phyloP scores from a whole-genome alignment of 257 asterid genomes.

The Nicotiana paniculata region DNA sequence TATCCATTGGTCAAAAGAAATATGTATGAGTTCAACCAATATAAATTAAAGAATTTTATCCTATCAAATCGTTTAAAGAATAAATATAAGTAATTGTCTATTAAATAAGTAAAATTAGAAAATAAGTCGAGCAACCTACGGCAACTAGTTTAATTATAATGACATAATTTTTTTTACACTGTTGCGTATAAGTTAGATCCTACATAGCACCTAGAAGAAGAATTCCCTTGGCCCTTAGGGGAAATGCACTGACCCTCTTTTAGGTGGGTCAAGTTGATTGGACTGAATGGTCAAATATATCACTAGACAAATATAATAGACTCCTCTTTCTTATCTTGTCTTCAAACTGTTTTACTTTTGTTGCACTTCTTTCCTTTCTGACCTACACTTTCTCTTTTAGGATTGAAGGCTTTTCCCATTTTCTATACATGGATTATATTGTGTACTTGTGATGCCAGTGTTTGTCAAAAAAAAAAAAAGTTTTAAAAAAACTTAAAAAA shows the following conservation, averaged over 20 bases:
- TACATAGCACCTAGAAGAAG: slow-evolving; percentile 20
- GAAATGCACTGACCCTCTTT: slow-evolving; percentile 19
- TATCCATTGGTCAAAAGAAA: too few relatives aligned
- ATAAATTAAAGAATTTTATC: too few relatives aligned
- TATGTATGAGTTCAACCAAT: too few relatives aligned
- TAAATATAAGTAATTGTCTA: too few relatives aligned
- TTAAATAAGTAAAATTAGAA: too few relatives aligned
- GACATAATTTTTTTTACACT: too few relatives aligned
- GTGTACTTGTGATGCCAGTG: slow-evolving; percentile 9
- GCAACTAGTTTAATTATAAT: too few relatives aligned
- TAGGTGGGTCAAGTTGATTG: slow-evolving; percentile 48
- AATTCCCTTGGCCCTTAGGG: slow-evolving; percentile 26
- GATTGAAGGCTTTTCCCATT: not conserved
- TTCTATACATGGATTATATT: slow-evolving; percentile 31
- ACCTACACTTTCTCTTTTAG: slow-evolving; percentile 9
- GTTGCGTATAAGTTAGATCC: too few relatives aligned
- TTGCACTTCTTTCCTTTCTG: slow-evolving; percentile 18
- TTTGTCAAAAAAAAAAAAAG: not conserved
- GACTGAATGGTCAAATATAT: slow-evolving; percentile 52
- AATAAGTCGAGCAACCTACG: too few relatives aligned
- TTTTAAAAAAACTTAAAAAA: too few relatives aligned
- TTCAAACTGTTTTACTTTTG: slow-evolving; percentile 24
- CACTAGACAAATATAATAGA: slow-evolving; percentile 53
- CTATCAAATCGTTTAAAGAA: too few relatives aligned
- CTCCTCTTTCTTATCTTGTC: slow-evolving; percentile 68